Evolutionary conservation across 1,284 basidiomycete genomes (phyloP), one percentile per base, ranked within the genome.

Genomic region (Ganoderma sinense): DNA sequence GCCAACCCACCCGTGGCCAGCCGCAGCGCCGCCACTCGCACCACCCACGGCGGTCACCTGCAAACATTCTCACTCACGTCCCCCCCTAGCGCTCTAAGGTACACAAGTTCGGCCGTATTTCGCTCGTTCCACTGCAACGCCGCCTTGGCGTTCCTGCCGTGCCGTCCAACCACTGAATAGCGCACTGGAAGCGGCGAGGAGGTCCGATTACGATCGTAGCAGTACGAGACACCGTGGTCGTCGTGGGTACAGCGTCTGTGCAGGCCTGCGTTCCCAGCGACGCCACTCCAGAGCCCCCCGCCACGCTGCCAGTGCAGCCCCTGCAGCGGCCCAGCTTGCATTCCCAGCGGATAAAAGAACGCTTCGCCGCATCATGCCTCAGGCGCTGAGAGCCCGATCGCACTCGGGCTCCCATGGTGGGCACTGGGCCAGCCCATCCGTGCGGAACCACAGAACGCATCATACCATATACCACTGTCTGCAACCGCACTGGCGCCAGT

Each of bases 331-430:
- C 48, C 64, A 63, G 62, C 67, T 64, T 40, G 64, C 67, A 40
- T 53, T 65, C 55, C 43, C 67, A 68, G 71, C 69, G 71, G 67
- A 67, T 63, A 69, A 67, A 70, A 60, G 59, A 64, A 56, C 66
- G 51, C 61, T 68, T 66, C 48, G 51, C 61, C 62, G 61, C 61
- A 64, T 62, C 66, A 62, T 62, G 23, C 58, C 53, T 8, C 64
- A 70, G 65, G 71, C 73, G 69, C 70, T 72, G 73, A 31, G 71
- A 74, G 73, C 73, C 73, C 73, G 73, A 71, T 60, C 59, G 33
- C 20, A 45, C 18, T 71, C 73, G 73, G 73, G 65, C 70, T 74
- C 73, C 73, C 73, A 74, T 69, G 71, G 68, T 51, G 62, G 62
- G 62, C 41, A 26, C 29, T 45, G 62, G 62, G 62, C 43, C 29